Conservation (phyloP, 768 basidiomycete genomes). For the Podaxis rugospora region DNA sequence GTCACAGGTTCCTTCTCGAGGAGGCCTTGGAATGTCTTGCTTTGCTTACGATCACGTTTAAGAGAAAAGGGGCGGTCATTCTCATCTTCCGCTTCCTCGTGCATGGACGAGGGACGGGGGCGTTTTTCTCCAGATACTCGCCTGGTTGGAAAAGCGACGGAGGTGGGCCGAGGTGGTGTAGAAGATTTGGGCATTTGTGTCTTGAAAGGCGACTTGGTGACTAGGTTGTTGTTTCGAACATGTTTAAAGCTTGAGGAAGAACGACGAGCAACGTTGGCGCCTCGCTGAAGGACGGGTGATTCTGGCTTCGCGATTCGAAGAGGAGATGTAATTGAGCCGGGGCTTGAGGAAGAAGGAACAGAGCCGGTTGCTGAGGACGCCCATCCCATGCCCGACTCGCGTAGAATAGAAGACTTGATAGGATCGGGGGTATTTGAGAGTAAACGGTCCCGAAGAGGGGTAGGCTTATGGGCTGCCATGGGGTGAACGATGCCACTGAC, state of each 20-base stretch:
- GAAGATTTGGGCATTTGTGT: conserved; percentile 53
- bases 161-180: conserved; percentile 29
- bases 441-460: conserved; percentile 55
- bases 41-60: conserved; percentile 73
- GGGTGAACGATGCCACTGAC: conserved; percentile 11
- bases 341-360: conserved; percentile 26
- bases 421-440: conserved; percentile 60
- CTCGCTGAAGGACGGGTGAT: conserved; percentile 35
- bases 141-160: conserved; percentile 34
- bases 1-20: conserved; percentile 74
- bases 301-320: conserved; percentile 75
- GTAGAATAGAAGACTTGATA: conserved; percentile 58
- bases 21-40: conserved; percentile 68
- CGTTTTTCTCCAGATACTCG: conserved; percentile 77
- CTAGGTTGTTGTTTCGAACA: conserved; percentile 71
- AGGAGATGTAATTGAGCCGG: conserved; percentile 50
- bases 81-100: conserved; percentile 61
- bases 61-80: conserved; percentile 68
- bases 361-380: conserved; percentile 34
- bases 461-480: conserved; percentile 34
- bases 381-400: conserved; percentile 66
- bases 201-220: conserved; percentile 85
- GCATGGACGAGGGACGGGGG: conserved; percentile 66
- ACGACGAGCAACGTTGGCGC: conserved; percentile 59
- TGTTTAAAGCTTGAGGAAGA: conserved; percentile 78